Conservation (phyloP, 2,329 filamentous ascomycete genomes). For the Ophiostoma montium region DNA sequence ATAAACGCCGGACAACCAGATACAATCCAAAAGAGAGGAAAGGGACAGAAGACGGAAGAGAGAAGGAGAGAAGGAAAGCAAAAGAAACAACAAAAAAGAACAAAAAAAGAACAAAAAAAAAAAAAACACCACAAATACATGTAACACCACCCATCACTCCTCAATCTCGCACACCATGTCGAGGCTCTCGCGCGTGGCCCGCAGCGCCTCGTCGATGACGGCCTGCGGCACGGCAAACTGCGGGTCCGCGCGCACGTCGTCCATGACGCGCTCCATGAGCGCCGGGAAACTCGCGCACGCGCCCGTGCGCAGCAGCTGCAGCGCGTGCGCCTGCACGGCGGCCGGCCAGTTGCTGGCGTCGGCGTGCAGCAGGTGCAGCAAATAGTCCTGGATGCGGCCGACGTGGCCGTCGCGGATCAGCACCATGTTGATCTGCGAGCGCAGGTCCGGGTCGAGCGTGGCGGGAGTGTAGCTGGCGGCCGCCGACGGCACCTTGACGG, state of each 20-base stretch:
- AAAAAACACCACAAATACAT: background rate
- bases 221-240: constrained; percentile 40
- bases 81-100: background rate
- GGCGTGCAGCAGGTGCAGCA: constrained; percentile 47
- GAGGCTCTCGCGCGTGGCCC: constrained; percentile 42
- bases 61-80: too few relatives aligned
- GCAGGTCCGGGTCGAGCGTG: constrained; percentile 46
- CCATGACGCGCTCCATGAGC: constrained; percentile 45
- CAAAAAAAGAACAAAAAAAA: background rate
- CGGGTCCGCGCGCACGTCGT: constrained; percentile 44
- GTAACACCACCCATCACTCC: constrained; percentile 7
- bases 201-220: constrained; percentile 49
- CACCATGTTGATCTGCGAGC: constrained; percentile 47
- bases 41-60: too few relatives aligned
- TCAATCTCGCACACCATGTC: constrained; percentile 24
- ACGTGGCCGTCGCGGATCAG: constrained; percentile 46
- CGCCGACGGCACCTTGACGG: constrained; percentile 45
- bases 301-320: constrained; percentile 44
- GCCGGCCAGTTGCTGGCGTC: constrained; percentile 50
- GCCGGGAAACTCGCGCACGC: constrained; percentile 45
- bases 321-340: constrained; percentile 42
- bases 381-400: constrained; percentile 48
- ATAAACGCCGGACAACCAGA: too few relatives aligned
- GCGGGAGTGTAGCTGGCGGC: constrained; percentile 46
- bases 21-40: too few relatives aligned